Conservation (phyloP, 1,139 yeast species). For the Diutina rugosa region DNA sequence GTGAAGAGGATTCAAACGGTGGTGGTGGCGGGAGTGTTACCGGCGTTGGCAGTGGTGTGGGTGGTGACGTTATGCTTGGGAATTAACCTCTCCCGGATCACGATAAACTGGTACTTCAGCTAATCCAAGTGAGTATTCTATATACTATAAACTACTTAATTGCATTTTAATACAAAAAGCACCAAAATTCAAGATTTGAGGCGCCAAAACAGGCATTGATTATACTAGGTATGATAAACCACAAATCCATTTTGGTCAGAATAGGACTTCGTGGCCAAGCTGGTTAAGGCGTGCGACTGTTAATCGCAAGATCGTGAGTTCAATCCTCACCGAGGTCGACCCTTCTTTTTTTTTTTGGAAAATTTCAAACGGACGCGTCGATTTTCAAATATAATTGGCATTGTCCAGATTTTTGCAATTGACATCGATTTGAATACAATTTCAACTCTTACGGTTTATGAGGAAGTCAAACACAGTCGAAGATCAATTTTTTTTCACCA, state of each 20-base stretch:
- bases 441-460: too few relatives aligned
- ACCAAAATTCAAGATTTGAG: background rate
- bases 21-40: conserved; percentile 32
- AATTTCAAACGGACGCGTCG: too few relatives aligned
- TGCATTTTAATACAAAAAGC: background rate
- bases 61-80: conserved; percentile 45
- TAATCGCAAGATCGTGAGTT: conserved; percentile 14
- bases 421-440: too few relatives aligned
- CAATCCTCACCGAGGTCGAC: conserved; percentile 2
- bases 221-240: background rate
- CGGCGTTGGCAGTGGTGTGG: conserved; percentile 45
- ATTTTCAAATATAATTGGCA: too few relatives aligned
- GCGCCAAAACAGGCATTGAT: too few relatives aligned
- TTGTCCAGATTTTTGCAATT: too few relatives aligned
- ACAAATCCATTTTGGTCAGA: background rate
- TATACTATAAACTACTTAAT: background rate
- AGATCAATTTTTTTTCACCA: too few relatives aligned
- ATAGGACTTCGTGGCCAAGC: conserved; percentile 41
- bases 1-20: conserved; percentile 20
- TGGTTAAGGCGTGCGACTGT: conserved; percentile 48
- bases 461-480: too few relatives aligned
- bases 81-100: conserved; percentile 55
- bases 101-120: conserved; percentile 56
- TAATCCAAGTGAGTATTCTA: conserved; percentile 7
- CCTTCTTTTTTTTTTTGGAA: background rate